Base-by-base conservation (phyloP, 106 monocot species). In the Apostasia ramifera region DNA sequence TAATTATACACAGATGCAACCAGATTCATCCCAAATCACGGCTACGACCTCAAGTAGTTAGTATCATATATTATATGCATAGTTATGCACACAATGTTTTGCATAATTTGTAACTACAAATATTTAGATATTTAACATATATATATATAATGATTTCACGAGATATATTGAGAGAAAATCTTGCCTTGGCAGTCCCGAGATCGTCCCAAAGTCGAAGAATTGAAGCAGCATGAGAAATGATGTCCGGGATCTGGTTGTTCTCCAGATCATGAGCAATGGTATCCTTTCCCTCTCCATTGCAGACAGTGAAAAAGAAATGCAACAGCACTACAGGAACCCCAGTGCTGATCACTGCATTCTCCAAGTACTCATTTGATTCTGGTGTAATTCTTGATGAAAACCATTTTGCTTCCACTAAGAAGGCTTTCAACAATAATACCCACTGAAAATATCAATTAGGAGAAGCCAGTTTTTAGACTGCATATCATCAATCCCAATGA, bases 131-230 rank as follows among this genome's bases (percentile, higher is more conserved):
- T 26, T 26, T 26, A 26, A 26, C 26, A 26, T 26, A 26, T 26
- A 26, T 26, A 26, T 26, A 26, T 26, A 26, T 26, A 26, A 26
- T 26, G 26, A 26, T 26, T 26, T 26, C 26, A 26, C 26, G 26
- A 26, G 26, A 26, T 26, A 26, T 26, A 26, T 26, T 26, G 26
- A 26, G 26, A 50, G 8, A 50, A 50, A 3, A n/a, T 58, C 4
- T 58, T 54, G 81, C 82, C 86, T 83, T 69, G 6, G 83, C 86
- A 83, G 77, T 80, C 55, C 80, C 80, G 15, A 87, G 61, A 68
- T 87, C 86, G 69, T 87, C 86, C 74, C 77, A 80, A 68, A 87
- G 86, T 2, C 86, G 58, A 56, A 86, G 76, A 67, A 82, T 82
- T 47, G 38, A 77, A 42, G 82, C 82, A 9, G 46, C 69, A 73